Evolutionary conservation across 805 yeast species (phyloP), one percentile per base, ranked within the genome.

Genomic region (Ogataea pini): DNA sequence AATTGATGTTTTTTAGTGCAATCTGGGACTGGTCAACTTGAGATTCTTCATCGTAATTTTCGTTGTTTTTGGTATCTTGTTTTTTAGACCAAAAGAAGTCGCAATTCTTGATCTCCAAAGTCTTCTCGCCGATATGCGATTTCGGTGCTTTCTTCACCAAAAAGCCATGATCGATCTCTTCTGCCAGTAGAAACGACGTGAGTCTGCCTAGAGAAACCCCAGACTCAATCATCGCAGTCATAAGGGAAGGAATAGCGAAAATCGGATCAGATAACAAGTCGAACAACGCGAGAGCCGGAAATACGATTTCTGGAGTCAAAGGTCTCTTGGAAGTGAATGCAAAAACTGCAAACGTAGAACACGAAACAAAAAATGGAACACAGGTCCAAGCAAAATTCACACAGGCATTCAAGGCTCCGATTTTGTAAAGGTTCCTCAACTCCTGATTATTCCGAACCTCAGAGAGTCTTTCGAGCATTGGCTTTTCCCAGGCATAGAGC

Each of bases 401-500:
- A 29, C 71, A 49, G 4, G 81, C 80, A 27, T 76, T 69, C 20
- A 72, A 60, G 12, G 75, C 54, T 36, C 83, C 79, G 47, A 82
- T 79, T 47, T 60, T 75, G 49, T 70, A 70, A 55, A 77, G 63
- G 52, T 78, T 81, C 31, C 63, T 67, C 54, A 85, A 64, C 60
- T 85, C 89, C 51, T 76, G 67, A 46, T 76, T 75, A 55, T 84
- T 81, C 70, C 90, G 75, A 24, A 79, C 72, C 48, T 73, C 75
- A 9, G 69, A 57, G 10, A 85, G 63, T 51, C 76, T 77, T 17
- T 70, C 67, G 31, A 80, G 57, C 82, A 83, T 80, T 20, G 89
- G 85, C 28, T 69, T 67, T 60, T 85, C 91, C 86, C 88, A 84
- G 0, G 86, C 80, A 57, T 83, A 85, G 22, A 85, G 65, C 57